phyloP scores from a whole-genome alignment of 345 rosid genomes.

The Trapa bicornis region DNA sequence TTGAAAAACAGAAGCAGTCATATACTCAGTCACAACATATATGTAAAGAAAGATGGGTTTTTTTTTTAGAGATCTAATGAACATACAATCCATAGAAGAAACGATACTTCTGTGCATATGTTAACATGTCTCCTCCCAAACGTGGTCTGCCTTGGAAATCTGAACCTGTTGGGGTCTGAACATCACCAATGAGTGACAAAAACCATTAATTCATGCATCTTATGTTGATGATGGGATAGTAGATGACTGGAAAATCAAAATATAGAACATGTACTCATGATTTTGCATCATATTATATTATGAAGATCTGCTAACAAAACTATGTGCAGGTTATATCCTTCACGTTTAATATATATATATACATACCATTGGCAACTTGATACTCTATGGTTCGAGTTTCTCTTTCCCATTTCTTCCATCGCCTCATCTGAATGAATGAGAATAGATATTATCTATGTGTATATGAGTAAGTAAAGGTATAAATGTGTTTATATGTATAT shows the following conservation, averaged over 20 bases:
- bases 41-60: not conserved
- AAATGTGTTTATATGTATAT: not conserved
- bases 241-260: too few relatives aligned
- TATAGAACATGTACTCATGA: too few relatives aligned
- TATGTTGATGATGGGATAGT: too few relatives aligned
- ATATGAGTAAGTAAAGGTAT: not conserved
- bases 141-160: constrained; percentile 50
- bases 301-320: too few relatives aligned
- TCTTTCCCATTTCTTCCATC: constrained; percentile 68
- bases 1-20: not conserved
- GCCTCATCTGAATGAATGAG: constrained; percentile 31
- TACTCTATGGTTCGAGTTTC: constrained; percentile 59
- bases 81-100: constrained; percentile 46
- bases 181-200: too few relatives aligned
- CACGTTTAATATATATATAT: not conserved
- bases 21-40: not conserved
- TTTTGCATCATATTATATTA: too few relatives aligned
- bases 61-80: not conserved
- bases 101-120: constrained; percentile 20
- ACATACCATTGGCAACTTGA: constrained; percentile 37
- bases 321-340: too few relatives aligned
- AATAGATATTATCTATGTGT: not conserved
- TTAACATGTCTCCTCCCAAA: constrained; percentile 50
- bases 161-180: constrained; percentile 46
- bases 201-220: not conserved